A percentile compares a stretch with the other conserved stretches of the same genome.
Evolutionary conservation across 192 early-diverging fungal genomes (phyloP).

Genomic region (Umbelopsis ramanniana): DNA sequence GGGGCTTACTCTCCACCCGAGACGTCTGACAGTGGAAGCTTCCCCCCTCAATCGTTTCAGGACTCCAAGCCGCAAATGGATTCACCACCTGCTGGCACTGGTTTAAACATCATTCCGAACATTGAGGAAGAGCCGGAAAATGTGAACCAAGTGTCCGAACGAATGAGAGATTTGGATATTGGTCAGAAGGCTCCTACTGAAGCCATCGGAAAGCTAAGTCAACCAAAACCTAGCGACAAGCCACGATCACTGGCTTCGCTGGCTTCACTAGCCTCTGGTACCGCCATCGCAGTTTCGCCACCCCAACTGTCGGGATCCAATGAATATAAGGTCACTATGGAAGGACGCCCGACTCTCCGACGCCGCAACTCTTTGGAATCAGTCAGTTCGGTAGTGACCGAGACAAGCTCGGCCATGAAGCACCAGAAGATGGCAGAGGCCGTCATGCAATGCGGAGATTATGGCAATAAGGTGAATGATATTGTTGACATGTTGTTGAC

Average conservation of each 20-base stretch:
- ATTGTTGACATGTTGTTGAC: constrained; percentile 51
- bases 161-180: constrained; percentile 14
- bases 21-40: neutral
- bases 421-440: constrained; percentile 40
- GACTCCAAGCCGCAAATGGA: neutral
- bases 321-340: constrained; percentile 1
- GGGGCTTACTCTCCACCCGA: neutral
- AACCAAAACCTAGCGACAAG: neutral
- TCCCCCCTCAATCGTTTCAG: neutral
- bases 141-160: neutral
- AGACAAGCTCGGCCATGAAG: constrained; percentile 33
- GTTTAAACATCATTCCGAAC: neutral
- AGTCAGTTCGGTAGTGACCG: constrained; percentile 35
- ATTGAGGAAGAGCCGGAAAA: neutral
- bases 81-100: neutral
- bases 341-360: constrained; percentile 27
- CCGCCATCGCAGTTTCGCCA: constrained; percentile 21
- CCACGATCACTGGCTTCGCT: constrained; percentile 7
- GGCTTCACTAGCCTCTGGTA: constrained; percentile 11
- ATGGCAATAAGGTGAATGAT: constrained; percentile 25
- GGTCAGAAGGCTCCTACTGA: neutral
- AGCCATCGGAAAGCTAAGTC: constrained; percentile 14
- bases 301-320: neutral
- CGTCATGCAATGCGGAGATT: constrained; percentile 33
- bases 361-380: constrained; percentile 40